These are phyloP conservation scores for Aspergillus calidoustus DNA, from an alignment of 2,329 filamentous ascomycete species.

Conservation along the genomic window DNA sequence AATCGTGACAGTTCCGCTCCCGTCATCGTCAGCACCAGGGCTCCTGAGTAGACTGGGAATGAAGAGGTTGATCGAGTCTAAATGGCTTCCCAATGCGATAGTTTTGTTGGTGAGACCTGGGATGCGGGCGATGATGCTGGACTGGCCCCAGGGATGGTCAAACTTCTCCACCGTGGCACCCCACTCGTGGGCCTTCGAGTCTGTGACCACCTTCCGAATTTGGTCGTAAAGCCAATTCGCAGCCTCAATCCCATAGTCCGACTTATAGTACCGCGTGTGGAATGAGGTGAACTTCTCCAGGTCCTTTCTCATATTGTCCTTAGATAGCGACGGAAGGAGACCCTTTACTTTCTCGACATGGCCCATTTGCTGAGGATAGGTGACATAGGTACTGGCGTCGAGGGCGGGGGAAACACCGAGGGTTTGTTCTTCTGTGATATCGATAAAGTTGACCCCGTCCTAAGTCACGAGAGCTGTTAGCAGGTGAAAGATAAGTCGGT, in stretches of 20 bases:
- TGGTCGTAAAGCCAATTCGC: slow-evolving; percentile 83
- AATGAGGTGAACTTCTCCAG: slow-evolving; percentile 71
- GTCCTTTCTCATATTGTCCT: slow-evolving; percentile 75
- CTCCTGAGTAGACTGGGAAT: slow-evolving; percentile 81
- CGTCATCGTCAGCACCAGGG: slow-evolving; percentile 94
- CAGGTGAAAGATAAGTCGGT: not conserved
- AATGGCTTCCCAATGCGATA: slow-evolving; percentile 86
- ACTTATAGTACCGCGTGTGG: slow-evolving; percentile 64
- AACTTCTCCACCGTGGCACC: slow-evolving; percentile 75
- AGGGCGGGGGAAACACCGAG: slow-evolving; percentile 62
- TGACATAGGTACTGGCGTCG: slow-evolving; percentile 50
- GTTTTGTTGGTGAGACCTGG: slow-evolving; percentile 84
- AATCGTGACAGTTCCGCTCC: slow-evolving; percentile 90
- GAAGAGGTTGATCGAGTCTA: slow-evolving; percentile 94
- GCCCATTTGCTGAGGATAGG: slow-evolving; percentile 69
- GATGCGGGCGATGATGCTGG: slow-evolving; percentile 88
- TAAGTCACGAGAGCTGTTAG: slow-evolving; percentile 42
- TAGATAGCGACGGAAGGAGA: slow-evolving; percentile 71
- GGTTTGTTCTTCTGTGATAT: slow-evolving; percentile 74
- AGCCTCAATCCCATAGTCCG: slow-evolving; percentile 73
- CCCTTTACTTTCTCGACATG: slow-evolving; percentile 69
- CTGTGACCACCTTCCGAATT: slow-evolving; percentile 72
- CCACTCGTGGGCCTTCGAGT: slow-evolving; percentile 69
- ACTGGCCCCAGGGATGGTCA: slow-evolving; percentile 83
- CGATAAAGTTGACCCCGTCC: slow-evolving; percentile 89